Conservation (phyloP, 106 monocot genomes). For the Allium fistulosum region DNA sequence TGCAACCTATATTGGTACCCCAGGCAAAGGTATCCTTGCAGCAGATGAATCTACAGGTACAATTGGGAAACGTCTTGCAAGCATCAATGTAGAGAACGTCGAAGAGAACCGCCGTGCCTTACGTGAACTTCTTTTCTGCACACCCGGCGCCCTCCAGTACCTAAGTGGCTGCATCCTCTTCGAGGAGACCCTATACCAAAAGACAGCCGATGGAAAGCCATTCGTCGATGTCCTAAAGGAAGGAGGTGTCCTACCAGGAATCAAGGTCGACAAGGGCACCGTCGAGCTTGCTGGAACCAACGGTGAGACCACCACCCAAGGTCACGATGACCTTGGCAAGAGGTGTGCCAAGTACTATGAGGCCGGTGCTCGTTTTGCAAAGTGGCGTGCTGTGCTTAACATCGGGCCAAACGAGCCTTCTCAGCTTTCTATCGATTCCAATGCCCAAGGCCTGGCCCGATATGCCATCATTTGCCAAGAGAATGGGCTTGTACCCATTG, state of each 20-base stretch:
- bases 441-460: conserved; percentile 37
- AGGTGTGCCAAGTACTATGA: conserved; percentile 49
- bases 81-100: conserved; percentile 41
- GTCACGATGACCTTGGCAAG: conserved; percentile 50
- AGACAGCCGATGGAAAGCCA: conserved; percentile 32
- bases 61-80: conserved; percentile 31
- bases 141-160: conserved; percentile 36
- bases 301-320: conserved; percentile 44
- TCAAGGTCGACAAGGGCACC: conserved; percentile 52
- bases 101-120: conserved; percentile 33
- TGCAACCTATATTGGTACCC: conserved; percentile 45
- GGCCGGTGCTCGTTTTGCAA: conserved; percentile 46
- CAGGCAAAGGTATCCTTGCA: conserved; percentile 41
- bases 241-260: conserved; percentile 43
- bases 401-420: conserved; percentile 37
- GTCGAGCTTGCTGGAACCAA: conserved; percentile 37
- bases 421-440: conserved; percentile 30
- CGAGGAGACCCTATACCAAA: conserved; percentile 45
- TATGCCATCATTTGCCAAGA: conserved; percentile 52
- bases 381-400: conserved; percentile 51
- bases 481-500: conserved; percentile 43
- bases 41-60: conserved; percentile 51
- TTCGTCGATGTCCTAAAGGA: conserved; percentile 48
- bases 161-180: conserved; percentile 39
- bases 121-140: conserved; percentile 44